Evolutionary conservation across 257 asterid species (phyloP).

Genomic region (Mentha longifolia): DNA sequence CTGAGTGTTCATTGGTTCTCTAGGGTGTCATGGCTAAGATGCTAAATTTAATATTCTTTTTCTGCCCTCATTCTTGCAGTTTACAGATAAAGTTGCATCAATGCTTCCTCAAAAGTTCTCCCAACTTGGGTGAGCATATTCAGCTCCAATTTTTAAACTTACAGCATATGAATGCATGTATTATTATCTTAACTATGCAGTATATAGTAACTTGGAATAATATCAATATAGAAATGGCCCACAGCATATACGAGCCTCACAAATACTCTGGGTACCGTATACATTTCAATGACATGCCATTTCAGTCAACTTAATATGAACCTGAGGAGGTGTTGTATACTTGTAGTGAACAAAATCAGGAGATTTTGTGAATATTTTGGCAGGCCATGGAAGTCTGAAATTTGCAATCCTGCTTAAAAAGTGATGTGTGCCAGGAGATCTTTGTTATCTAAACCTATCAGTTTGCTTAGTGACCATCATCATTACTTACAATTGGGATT

Average conservation of each 20-base stretch:
- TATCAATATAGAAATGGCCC: background rate
- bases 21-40: constrained; percentile 23
- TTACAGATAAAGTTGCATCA: constrained; percentile 88
- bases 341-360: background rate
- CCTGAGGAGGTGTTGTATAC: background rate
- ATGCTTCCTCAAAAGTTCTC: constrained; percentile 94
- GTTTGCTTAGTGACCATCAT: background rate
- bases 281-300: constrained; percentile 16
- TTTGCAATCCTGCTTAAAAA: background rate
- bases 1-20: constrained; percentile 15
- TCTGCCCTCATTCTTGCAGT: constrained; percentile 59
- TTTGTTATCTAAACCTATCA: background rate
- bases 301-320: constrained; percentile 14
- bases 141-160: constrained; percentile 23
- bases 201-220: constrained; percentile 18
- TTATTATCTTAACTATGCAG: constrained; percentile 19
- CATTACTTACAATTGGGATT: background rate
- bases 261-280: constrained; percentile 4
- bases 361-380: background rate
- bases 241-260: constrained; percentile 6
- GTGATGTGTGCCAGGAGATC: background rate
- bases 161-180: constrained; percentile 6
- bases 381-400: background rate
- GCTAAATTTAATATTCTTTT: constrained; percentile 16
- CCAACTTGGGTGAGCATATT: constrained; percentile 84